Base-by-base conservation (phyloP, 208 protist genomes). In the Strigomonas culicis region DNA sequence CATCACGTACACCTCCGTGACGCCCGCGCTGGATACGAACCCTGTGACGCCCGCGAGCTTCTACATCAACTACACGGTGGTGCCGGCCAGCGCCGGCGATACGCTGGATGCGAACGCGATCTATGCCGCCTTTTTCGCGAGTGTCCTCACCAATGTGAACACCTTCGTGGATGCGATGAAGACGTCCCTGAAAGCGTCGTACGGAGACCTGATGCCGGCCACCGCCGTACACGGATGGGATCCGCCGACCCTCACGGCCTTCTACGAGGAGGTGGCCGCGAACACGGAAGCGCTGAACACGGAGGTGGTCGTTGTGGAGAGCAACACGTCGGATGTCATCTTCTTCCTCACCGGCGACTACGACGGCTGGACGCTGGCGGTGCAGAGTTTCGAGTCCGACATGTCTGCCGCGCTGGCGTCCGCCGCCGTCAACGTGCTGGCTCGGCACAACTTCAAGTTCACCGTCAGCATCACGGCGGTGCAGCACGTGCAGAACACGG, bases 111-210 rank as follows among this genome's bases (percentile, higher is more conserved):
- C 51, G 27, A 68, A 22, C 4, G 59, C 58, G 1, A 30, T 55
- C 21, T 21, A 62, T 2, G 36, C 28, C 10, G 41, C 1, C 41
- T 53, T 72, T 4, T 22, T 44, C 21, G 57, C 55, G 1, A 43
- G 58, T 55, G 8, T 22, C 13, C 10, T 24, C 49, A 24, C 7
- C 41, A 19, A 19, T 21, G 41, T 47, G 41, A 19, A 47, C 1
- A 28, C 4, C 24, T 71, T 62, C 34, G 7, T 39, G 36, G 70
- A 49, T 2, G 31, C 3, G 1, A 59, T 51, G 21, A 4, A 28
- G 34, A 64, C 68, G 25, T 19, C 52, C 21, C n/a, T 8, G 17
- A 53, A 11, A 30, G 36, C n/a, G 71, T 10, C 49, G n/a, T 55
- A 55, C n/a, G 49, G 27, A 22, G 49, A 55, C 25, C n/a, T 55